A percentile compares a stretch with the other conserved stretches of the same genome.
Conservation (phyloP, 257 asterid species). For the Solanum lycopersicoides region DNA sequence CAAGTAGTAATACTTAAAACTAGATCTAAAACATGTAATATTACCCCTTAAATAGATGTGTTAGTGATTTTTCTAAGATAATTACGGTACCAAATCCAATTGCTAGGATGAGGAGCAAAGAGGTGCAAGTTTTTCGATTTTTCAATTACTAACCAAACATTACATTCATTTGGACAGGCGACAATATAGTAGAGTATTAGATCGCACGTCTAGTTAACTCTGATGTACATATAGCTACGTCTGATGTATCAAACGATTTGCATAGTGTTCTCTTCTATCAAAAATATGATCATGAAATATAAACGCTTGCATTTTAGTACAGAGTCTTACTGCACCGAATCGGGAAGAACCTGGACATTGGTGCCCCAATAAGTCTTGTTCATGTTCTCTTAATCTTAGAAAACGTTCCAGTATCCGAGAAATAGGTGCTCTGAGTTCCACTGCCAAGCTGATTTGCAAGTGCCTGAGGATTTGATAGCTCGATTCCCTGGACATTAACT, state of each 20-base stretch:
- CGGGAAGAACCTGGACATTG: background rate
- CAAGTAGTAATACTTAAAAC: no score
- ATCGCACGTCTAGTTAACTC: background rate
- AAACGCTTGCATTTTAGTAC: background rate
- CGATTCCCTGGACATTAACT: constrained; percentile 58
- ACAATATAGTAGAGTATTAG: background rate
- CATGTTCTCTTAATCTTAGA: constrained; percentile 74
- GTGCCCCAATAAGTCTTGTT: background rate
- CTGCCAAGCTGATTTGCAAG: constrained; percentile 60
- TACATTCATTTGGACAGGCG: background rate
- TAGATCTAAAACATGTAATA: background rate
- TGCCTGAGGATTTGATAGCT: constrained; percentile 93
- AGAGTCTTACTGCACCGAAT: background rate
- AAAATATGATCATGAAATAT: background rate
- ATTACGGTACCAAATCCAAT: background rate
- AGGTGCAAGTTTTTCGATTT: background rate
- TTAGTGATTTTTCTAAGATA: no score
- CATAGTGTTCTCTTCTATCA: background rate
- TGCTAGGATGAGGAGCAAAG: background rate
- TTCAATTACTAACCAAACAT: background rate
- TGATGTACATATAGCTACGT: background rate
- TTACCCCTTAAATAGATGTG: no score
- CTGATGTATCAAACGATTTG: background rate
- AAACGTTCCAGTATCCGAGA: constrained; percentile 87
- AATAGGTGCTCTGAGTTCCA: constrained; percentile 88